Conservation (phyloP, 2,329 filamentous ascomycete genomes). For the Sclerotinia spermophila region DNA sequence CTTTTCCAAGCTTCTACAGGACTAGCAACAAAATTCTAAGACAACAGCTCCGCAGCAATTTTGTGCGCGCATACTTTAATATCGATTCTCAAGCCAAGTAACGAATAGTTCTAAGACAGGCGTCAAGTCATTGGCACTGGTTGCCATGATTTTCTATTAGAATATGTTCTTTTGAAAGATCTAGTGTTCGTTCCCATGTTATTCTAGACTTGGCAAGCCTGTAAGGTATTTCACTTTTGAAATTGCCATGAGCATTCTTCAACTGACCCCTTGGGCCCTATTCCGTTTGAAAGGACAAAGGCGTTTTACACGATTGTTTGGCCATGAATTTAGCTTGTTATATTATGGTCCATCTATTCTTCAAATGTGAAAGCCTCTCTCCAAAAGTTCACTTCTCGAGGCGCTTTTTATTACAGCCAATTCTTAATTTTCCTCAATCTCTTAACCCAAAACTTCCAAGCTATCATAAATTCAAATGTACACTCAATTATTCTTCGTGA, state of each 20-base stretch:
- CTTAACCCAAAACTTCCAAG: too few species aligned
- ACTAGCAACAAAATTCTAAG: neutral
- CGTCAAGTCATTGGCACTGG: constrained; percentile 1
- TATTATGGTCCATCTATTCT: neutral
- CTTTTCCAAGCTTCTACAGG: neutral
- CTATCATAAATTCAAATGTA: neutral
- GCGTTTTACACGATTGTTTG: neutral
- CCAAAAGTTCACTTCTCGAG: too few species aligned
- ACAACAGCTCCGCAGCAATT: neutral
- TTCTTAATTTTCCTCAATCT: neutral
- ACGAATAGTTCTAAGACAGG: neutral
- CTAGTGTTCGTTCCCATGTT: neutral
- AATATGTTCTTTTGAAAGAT: neutral
- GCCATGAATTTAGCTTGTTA: neutral
- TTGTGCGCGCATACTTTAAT: too few species aligned
- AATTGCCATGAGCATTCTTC: neutral
- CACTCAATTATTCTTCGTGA: neutral
- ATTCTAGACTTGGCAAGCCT: neutral
- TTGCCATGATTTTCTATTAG: neutral
- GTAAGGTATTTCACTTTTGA: neutral
- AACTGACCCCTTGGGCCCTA: neutral
- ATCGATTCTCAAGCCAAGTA: neutral
- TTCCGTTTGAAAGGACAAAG: neutral
- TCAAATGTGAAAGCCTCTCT: neutral
- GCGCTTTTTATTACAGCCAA: neutral